These are phyloP conservation scores for Starmerella scarabaei DNA, from an alignment of 805 yeast genomes.

Conservation along the genomic window DNA sequence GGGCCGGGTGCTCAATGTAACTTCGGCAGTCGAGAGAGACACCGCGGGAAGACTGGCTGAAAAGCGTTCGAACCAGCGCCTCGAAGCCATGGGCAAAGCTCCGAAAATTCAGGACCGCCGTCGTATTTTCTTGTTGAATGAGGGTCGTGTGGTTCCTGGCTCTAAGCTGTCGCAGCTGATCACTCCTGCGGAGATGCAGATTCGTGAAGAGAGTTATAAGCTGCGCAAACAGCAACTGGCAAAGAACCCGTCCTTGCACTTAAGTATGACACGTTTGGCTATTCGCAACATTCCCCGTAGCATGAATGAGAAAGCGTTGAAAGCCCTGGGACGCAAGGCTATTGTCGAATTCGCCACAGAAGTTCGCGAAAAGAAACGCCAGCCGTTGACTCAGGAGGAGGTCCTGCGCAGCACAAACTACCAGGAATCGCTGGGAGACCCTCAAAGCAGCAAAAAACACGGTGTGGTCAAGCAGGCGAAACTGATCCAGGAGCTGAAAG, in stretches of 20 bases:
- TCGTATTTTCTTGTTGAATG: conserved; percentile 74
- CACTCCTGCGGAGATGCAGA: conserved; percentile 60
- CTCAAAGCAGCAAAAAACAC: conserved; percentile 51
- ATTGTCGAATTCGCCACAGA: conserved; percentile 89
- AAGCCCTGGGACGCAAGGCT: conserved; percentile 87
- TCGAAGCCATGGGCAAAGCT: conserved; percentile 65
- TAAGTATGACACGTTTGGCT: conserved; percentile 90
- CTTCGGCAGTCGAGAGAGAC: conserved; percentile 76
- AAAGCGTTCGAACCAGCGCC: conserved; percentile 58
- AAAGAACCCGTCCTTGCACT: conserved; percentile 80
- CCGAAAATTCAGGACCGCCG: conserved; percentile 73
- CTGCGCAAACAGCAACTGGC: conserved; percentile 80
- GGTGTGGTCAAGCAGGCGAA: conserved; percentile 93
- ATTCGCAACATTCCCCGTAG: conserved; percentile 88
- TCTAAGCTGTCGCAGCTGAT: conserved; percentile 65
- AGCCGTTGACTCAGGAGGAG: conserved; percentile 82
- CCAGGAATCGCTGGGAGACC: conserved; percentile 39
- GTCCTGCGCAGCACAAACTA: conserved; percentile 60
- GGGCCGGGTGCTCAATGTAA: conserved; percentile 75
- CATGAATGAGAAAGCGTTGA: conserved; percentile 75
- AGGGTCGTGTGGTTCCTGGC: conserved; percentile 75
- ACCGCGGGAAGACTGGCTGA: conserved; percentile 66
- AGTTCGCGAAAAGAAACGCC: conserved; percentile 61
- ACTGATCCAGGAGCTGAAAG: conserved; percentile 84
- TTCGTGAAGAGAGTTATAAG: conserved; percentile 77